phyloP scores from a whole-genome alignment of 2,329 filamentous ascomycete species.

The Colletotrichum plurivorum region DNA sequence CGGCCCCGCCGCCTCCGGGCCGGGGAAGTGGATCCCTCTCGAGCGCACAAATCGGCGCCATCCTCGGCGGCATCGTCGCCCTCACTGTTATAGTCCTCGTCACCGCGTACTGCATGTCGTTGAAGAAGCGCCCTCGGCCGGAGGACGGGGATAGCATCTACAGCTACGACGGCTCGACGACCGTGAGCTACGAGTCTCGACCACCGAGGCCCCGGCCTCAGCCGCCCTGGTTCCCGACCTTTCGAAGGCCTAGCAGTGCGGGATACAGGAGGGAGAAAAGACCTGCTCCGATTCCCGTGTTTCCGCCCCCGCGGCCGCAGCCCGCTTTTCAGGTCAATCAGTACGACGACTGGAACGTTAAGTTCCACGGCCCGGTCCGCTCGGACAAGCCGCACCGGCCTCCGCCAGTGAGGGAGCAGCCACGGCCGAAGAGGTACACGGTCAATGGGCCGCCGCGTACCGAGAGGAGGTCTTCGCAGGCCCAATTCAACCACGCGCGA shows the following conservation, averaged over 20 bases:
- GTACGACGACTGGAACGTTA: not conserved
- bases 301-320: no score
- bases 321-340: not conserved
- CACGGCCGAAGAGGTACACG: not conserved
- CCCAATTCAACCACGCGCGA: not conserved
- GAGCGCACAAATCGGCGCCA: constrained; percentile 56
- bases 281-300: not conserved
- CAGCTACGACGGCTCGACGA: constrained; percentile 23
- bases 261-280: not conserved
- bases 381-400: not conserved
- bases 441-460: not conserved
- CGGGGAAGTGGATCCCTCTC: constrained; percentile 46
- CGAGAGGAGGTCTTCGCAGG: not conserved
- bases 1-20: constrained; percentile 34
- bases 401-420: not conserved
- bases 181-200: not conserved
- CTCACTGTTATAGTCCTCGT: constrained; percentile 53
- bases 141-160: not conserved
- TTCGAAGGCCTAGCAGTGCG: not conserved
- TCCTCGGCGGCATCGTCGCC: constrained; percentile 56
- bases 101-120: constrained; percentile 49
- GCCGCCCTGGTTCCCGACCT: not conserved
- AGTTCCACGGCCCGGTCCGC: not conserved
- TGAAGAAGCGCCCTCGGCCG: not conserved
- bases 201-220: not conserved